phyloP scores from a whole-genome alignment of 805 yeast genomes.

The Metschnikowia arizonensis region DNA sequence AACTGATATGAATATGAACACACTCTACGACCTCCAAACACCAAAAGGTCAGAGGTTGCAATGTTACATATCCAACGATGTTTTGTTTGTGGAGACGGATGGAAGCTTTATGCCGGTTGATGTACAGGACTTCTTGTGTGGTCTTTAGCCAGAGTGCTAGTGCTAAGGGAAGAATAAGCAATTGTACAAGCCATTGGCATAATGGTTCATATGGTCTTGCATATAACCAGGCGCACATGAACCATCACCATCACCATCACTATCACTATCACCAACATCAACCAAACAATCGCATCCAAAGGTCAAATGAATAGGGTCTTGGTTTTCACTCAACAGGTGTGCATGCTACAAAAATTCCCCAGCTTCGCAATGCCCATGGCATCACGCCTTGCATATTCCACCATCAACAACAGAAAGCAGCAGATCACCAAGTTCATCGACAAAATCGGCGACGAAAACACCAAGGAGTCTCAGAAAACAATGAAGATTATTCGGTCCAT shows the following conservation, averaged over 20 bases:
- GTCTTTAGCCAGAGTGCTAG: neutral
- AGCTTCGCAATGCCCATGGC: neutral
- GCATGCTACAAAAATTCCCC: neutral
- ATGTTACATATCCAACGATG: conserved; percentile 61
- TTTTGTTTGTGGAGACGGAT: conserved; percentile 47
- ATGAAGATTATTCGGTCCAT: conserved; percentile 21
- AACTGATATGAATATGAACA: conserved; percentile 31
- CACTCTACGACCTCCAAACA: conserved; percentile 40
- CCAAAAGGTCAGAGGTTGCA: conserved; percentile 31
- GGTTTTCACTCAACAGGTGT: neutral
- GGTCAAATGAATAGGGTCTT: neutral
- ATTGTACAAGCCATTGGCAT: too few relatives aligned
- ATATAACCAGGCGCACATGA: neutral
- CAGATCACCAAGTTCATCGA: conserved; percentile 24
- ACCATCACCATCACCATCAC: too few relatives aligned
- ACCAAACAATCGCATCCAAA: too few relatives aligned
- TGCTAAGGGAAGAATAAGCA: too few relatives aligned
- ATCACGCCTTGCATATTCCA: conserved; percentile 1
- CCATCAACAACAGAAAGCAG: conserved; percentile 14
- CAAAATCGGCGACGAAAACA: conserved; percentile 32
- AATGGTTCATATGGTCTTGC: too few relatives aligned
- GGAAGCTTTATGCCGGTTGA: conserved; percentile 41
- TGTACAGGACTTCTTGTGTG: conserved; percentile 1
- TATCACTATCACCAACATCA: too few relatives aligned
- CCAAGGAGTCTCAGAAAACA: conserved; percentile 27